These are phyloP conservation scores for Puccinellia tenuiflora DNA, from an alignment of 176 grass and related monocot genomes.

Conservation along the genomic window DNA sequence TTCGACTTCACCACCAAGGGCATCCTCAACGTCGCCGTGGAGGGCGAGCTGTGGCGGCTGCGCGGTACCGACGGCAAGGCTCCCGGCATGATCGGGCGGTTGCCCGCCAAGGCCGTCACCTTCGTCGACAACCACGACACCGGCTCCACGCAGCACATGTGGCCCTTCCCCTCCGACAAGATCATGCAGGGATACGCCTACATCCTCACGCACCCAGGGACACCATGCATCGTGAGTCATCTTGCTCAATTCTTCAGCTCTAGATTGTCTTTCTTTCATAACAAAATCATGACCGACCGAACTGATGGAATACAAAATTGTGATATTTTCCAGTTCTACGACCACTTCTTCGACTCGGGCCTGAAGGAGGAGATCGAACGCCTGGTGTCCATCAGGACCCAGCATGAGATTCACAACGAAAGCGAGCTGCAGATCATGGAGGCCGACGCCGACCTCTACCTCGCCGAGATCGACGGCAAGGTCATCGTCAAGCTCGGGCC, in stretches of 20 bases:
- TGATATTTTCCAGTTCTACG: conserved; percentile 49
- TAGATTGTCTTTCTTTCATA: background rate
- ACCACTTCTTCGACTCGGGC: conserved; percentile 71
- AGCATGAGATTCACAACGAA: conserved; percentile 31
- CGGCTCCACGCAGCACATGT: conserved; percentile 2
- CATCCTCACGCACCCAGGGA: conserved; percentile 81
- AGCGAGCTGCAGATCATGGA: conserved; percentile 59
- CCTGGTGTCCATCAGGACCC: conserved; percentile 49
- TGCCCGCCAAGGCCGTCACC: background rate
- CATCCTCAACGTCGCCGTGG: background rate
- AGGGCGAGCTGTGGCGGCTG: background rate
- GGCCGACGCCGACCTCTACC: conserved; percentile 59
- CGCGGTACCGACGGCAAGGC: conserved; percentile 1
- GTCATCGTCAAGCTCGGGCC: conserved; percentile 53
- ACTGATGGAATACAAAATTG: background rate
- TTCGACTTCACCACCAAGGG: conserved; percentile 2
- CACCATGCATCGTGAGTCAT: conserved; percentile 70
- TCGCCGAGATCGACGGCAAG: conserved; percentile 61
- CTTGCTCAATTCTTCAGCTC: background rate
- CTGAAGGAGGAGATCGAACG: conserved; percentile 51
- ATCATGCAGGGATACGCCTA: conserved; percentile 96
- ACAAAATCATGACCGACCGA: background rate
- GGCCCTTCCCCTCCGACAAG: conserved; percentile 58
- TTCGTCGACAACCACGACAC: conserved; percentile 10
- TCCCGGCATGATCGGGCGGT: background rate